These are phyloP conservation scores for Phytophthora idaei DNA, from an alignment of 352 stramenopile genomes.

Conservation along the genomic window DNA sequence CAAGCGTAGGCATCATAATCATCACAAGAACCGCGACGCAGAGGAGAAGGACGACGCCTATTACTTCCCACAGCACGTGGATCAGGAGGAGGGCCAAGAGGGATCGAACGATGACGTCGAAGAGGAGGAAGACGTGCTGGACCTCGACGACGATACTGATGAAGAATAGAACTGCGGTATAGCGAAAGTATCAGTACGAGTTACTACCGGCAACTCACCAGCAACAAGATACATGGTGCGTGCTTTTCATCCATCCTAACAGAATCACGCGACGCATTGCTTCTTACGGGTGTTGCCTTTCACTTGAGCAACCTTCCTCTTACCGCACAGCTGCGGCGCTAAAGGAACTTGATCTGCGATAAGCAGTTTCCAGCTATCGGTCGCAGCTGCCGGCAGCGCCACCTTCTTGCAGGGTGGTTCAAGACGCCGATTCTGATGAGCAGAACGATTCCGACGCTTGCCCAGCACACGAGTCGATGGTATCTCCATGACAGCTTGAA, in stretches of 20 bases:
- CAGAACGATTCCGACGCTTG: slow-evolving; percentile 26
- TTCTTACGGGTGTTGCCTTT: slow-evolving; percentile 53
- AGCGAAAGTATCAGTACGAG: neutral
- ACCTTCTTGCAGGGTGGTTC: slow-evolving; percentile 29
- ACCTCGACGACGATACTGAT: slow-evolving; percentile 57
- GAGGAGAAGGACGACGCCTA: slow-evolving; percentile 49
- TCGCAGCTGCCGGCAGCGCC: slow-evolving; percentile 1
- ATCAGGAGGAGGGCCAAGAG: slow-evolving; percentile 29
- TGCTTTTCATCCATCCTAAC: slow-evolving; percentile 10
- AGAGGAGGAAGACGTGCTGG: slow-evolving; percentile 55
- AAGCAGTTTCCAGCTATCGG: slow-evolving; percentile 2
- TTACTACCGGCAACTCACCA: slow-evolving; percentile 6
- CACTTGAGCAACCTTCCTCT: slow-evolving; percentile 50
- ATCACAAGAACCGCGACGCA: slow-evolving; percentile 28
- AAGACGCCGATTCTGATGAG: slow-evolving; percentile 5
- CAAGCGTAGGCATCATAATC: slow-evolving; percentile 7
- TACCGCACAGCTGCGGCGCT: slow-evolving; percentile 6
- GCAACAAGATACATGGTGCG: slow-evolving; percentile 10
- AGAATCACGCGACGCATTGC: slow-evolving; percentile 30
- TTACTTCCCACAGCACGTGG: slow-evolving; percentile 45
- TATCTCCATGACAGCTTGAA: slow-evolving; percentile 18
- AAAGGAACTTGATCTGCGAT: slow-evolving; percentile 26
- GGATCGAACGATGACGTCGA: slow-evolving; percentile 46
- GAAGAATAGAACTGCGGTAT: slow-evolving; percentile 13
- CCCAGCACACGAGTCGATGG: slow-evolving; percentile 17